phyloP scores from a whole-genome alignment of 2,329 filamentous ascomycete genomes.

The Juglanconis sp. region DNA sequence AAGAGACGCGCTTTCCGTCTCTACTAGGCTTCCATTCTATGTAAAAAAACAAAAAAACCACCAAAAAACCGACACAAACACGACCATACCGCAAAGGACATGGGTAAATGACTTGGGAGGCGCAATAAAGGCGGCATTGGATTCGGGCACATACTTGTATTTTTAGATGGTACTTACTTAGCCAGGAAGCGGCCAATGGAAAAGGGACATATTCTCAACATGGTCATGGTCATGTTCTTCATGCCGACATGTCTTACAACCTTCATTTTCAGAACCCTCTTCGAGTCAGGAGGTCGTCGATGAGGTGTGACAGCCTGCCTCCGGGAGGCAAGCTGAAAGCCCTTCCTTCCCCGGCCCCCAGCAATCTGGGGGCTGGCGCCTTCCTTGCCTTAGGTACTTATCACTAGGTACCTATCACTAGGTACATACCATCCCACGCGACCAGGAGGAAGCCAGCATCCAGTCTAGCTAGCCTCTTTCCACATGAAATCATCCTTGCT shows the following conservation, averaged over 20 bases:
- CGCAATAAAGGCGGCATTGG: background rate
- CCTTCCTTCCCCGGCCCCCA: no score
- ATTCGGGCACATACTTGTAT: conserved; percentile 7
- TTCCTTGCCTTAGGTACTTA: no score
- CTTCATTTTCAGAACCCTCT: background rate
- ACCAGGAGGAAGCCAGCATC: no score
- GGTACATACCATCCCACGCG: no score
- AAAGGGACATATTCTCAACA: background rate
- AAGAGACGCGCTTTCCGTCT: conserved; percentile 6
- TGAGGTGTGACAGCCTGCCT: background rate
- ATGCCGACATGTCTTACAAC: background rate
- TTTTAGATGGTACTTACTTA: background rate
- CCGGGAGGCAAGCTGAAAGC: background rate
- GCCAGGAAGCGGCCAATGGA: background rate
- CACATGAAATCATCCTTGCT: no score
- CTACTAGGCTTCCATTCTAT: background rate
- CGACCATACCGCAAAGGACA: background rate
- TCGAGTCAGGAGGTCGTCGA: no score
- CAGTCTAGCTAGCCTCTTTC: no score
- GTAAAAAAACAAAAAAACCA: background rate
- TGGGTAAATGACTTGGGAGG: background rate
- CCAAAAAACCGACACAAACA: no score
- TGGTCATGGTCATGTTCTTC: background rate
- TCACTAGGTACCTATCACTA: no score
- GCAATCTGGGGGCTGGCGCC: no score